Percentiles rank a stretch among this genome's conserved stretches.
These are phyloP conservation scores for Collybiopsis confluens DNA, from an alignment of 768 basidiomycete species.

Conservation along the genomic window DNA sequence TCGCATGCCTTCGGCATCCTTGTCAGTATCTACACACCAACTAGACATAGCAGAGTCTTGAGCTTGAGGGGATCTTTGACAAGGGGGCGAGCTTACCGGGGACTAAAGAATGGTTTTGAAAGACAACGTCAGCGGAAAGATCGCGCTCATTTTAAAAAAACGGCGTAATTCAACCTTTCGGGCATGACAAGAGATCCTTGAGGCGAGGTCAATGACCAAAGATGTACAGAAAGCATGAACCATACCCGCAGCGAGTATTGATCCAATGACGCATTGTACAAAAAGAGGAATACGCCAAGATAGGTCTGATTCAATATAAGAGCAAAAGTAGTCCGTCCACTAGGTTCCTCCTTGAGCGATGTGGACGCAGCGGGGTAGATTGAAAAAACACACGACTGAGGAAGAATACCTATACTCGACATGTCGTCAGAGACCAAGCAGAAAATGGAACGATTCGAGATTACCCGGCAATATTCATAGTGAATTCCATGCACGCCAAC, in stretches of 20 bases:
- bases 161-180: conserved; percentile 44
- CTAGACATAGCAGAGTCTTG: conserved; percentile 29
- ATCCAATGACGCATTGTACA: conserved; percentile 63
- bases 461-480: conserved; percentile 78
- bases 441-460: neutral
- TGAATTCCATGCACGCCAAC: conserved; percentile 94
- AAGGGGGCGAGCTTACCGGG: conserved; percentile 32
- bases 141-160: neutral
- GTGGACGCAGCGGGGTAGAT: neutral
- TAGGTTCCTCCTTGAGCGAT: conserved; percentile 22
- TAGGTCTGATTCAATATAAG: conserved; percentile 59
- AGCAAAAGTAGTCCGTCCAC: conserved; percentile 88
- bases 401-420: conserved; percentile 51
- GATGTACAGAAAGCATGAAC: neutral
- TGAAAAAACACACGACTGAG: conserved; percentile 66
- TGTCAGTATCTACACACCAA: conserved; percentile 86
- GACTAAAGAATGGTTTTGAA: no score
- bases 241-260: conserved; percentile 52
- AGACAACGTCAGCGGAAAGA: no score
- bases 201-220: neutral
- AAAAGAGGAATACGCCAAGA: conserved; percentile 70
- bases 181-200: conserved; percentile 51
- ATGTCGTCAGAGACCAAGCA: neutral
- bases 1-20: conserved; percentile 76
- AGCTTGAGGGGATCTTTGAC: neutral